Percentiles rank a stretch among this genome's conserved stretches.
phyloP scores from a whole-genome alignment of 371 early-diverging fungal genomes.

The Mucor indicus region DNA sequence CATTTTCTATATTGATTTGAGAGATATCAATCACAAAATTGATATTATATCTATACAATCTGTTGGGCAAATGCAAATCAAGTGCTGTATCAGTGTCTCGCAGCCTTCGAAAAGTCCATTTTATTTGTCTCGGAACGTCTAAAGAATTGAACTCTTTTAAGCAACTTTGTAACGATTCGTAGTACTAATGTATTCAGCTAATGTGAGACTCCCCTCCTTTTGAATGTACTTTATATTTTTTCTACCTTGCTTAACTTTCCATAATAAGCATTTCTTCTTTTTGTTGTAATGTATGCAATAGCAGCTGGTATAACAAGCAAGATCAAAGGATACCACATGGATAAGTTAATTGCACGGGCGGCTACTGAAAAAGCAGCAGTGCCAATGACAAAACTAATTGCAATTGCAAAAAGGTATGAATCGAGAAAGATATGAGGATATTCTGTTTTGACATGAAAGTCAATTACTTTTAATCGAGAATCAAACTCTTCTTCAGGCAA shows the following conservation, averaged over 20 bases:
- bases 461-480: constrained; percentile 17
- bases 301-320: constrained; percentile 28
- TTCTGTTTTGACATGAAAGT: constrained; percentile 17
- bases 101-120: constrained; percentile 32
- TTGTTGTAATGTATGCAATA: constrained; percentile 33
- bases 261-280: constrained; percentile 28
- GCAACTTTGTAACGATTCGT: constrained; percentile 24
- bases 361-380: constrained; percentile 36
- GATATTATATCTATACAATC: constrained; percentile 18
- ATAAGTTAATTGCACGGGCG: constrained; percentile 22
- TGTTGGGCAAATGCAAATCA: constrained; percentile 13
- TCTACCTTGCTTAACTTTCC: constrained; percentile 14
- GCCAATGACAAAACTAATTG: constrained; percentile 28
- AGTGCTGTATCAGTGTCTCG: constrained; percentile 29
- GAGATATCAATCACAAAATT: constrained; percentile 27
- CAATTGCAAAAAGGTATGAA: constrained; percentile 29
- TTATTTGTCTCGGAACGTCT: constrained; percentile 28
- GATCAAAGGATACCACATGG: constrained; percentile 37
- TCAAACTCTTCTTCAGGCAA: constrained; percentile 30
- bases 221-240: not conserved
- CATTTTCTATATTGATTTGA: constrained; percentile 31
- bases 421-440: constrained; percentile 38
- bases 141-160: constrained; percentile 32
- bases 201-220: no score
- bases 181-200: constrained; percentile 19